Base-by-base conservation (phyloP, 1,284 basidiomycete species). In the Tremellales sp. region DNA sequence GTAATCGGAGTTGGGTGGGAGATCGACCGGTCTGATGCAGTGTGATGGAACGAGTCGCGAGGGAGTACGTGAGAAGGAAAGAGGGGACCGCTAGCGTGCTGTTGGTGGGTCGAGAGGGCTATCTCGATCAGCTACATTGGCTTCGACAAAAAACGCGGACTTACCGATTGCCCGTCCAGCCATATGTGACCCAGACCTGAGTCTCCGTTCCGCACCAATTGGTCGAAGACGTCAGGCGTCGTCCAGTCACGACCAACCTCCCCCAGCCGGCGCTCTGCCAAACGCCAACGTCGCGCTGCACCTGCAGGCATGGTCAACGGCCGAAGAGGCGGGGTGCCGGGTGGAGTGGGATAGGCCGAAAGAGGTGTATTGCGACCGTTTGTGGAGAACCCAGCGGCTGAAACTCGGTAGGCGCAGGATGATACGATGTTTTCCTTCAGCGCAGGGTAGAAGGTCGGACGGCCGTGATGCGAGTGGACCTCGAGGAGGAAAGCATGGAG, bases 161-260 rank as follows among this genome's bases (percentile, higher is more conserved):
- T 60, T 44, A 73, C 72, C 8, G 70, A 68, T 47, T 74, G 62
- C 6, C 76, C 77, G 47, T 80, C 78, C 1, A 80, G 64, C 78
- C 78, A 80, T 1, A 79, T 61, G 40, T 76, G 72, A 2, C 77
- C 78, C 0, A 77, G 56, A 10, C 54, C 45, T 35, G 62, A 59
- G 0, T 60, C 65, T 36, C 62, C 64, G 37, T 21, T 26, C 17
- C 62, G 61, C 17, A 77, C 63, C 2, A 76, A 49, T 0, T 52
- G 52, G 46, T 77, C 72, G 46, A 78, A 79, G 4, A 78, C 67
- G 39, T 68, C 62, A 21, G 66, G 58, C 12, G 75, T 64, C 24
- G 57, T 52, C 1, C 58, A 43, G 0, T 48, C 53, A 13, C 40
- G 46, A 1, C 64, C 65, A 0, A 56, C 15, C 1, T 51, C 48